phyloP scores from a whole-genome alignment of 177 flowering plant species.

The Vitis hybrid region DNA sequence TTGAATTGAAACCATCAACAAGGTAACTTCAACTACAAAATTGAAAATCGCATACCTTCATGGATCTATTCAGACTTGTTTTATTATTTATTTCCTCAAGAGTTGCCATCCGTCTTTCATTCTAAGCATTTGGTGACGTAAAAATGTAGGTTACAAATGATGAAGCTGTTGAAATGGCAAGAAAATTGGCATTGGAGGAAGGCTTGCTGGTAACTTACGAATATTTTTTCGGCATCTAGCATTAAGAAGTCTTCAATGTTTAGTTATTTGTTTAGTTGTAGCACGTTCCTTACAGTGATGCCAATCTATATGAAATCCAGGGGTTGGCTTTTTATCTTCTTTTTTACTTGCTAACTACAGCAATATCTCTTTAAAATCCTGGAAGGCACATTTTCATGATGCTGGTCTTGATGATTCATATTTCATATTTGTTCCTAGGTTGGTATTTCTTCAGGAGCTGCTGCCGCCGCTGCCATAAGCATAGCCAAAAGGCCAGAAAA shows the following conservation, averaged over 20 bases:
- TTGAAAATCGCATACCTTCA: too few relatives aligned
- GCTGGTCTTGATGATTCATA: constrained; percentile 5
- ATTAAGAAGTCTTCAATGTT: too few relatives aligned
- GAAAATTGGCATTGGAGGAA: constrained; percentile 75
- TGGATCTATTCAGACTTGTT: too few relatives aligned
- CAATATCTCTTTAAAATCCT: background rate
- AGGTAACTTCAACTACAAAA: too few relatives aligned
- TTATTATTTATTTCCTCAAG: too few relatives aligned
- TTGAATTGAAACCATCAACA: too few relatives aligned
- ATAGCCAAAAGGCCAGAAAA: constrained; percentile 75
- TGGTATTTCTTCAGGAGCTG: constrained; percentile 90
- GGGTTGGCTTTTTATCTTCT: background rate
- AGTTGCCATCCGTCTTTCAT: too few relatives aligned
- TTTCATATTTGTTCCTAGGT: constrained; percentile 37
- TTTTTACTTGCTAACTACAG: background rate
- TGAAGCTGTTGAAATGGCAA: constrained; percentile 83
- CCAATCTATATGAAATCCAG: too few relatives aligned
- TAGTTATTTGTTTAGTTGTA: too few relatives aligned
- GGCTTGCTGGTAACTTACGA: constrained; percentile 63
- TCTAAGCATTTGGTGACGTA: too few relatives aligned
- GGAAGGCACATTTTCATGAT: background rate
- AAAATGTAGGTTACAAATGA: constrained; percentile 22
- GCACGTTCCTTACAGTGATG: too few relatives aligned
- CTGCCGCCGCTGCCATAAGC: constrained; percentile 75
- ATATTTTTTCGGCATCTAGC: background rate